phyloP scores from a whole-genome alignment of 2,329 filamentous ascomycete genomes.

The Neodidymelliopsis sp. region DNA sequence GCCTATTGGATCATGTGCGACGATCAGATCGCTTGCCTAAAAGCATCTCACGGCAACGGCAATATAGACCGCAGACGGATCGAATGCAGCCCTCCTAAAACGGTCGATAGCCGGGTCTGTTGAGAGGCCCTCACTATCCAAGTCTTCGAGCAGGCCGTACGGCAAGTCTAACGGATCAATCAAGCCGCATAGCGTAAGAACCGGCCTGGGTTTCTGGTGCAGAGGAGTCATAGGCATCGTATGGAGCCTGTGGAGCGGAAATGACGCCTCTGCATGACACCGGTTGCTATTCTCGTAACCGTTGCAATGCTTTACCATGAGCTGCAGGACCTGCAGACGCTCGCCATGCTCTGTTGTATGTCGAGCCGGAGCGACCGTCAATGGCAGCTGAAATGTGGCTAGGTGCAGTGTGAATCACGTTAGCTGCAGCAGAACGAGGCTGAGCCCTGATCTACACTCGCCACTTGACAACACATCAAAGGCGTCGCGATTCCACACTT shows the following conservation, averaged over 20 bases:
- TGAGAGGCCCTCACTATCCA: conserved; percentile 31
- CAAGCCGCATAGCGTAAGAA: conserved; percentile 34
- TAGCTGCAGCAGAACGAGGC: conserved; percentile 41
- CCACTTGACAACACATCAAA: conserved; percentile 46
- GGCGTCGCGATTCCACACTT: conserved; percentile 19
- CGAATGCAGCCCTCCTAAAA: conserved; percentile 38
- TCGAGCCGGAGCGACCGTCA: conserved; percentile 37
- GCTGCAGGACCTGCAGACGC: conserved; percentile 10
- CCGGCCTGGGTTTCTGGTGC: conserved; percentile 32
- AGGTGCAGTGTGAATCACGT: conserved; percentile 30
- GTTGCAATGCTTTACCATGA: conserved; percentile 22
- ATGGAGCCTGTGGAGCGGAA: conserved; percentile 25
- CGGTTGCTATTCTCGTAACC: conserved; percentile 41
- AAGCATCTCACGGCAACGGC: conserved; percentile 22
- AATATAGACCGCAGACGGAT: conserved; percentile 25
- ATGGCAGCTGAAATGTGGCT: conserved; percentile 43
- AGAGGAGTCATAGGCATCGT: conserved; percentile 44
- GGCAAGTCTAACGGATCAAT: conserved; percentile 36
- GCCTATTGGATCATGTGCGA: conserved; percentile 24
- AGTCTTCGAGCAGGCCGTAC: conserved; percentile 15
- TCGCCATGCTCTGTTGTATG: conserved; percentile 10
- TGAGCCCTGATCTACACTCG: conserved; percentile 40
- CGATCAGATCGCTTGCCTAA: conserved; percentile 25
- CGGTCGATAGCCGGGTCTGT: conserved; percentile 26
- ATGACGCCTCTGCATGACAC: conserved; percentile 28